Evolutionary conservation across 495 filamentous ascomycete species (phyloP).

Genomic region (Glutinoglossum americanum): DNA sequence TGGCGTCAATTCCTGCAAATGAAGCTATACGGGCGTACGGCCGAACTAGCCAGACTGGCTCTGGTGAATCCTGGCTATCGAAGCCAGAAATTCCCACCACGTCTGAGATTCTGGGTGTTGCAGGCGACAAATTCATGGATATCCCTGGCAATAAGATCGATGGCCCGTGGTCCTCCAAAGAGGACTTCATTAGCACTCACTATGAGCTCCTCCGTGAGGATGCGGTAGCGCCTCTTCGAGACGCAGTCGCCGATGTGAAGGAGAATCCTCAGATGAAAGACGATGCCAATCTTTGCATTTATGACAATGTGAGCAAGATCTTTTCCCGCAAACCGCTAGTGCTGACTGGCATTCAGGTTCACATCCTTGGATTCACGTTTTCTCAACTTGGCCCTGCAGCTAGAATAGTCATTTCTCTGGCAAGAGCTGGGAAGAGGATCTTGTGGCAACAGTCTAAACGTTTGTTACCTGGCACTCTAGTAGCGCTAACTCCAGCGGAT

Average conservation of each 20-base stretch:
- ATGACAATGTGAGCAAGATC: slow-evolving; percentile 39
- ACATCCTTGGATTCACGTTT: slow-evolving; percentile 39
- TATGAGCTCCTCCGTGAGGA: slow-evolving; percentile 23
- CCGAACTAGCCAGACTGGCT: neutral
- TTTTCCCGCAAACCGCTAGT: neutral
- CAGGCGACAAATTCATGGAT: slow-evolving; percentile 6
- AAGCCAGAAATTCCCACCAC: slow-evolving; percentile 2
- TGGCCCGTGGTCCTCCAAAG: slow-evolving; percentile 17
- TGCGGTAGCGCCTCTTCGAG: slow-evolving; percentile 19
- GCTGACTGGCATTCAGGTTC: slow-evolving; percentile 28
- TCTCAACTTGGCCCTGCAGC: slow-evolving; percentile 38
- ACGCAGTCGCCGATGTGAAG: slow-evolving; percentile 16
- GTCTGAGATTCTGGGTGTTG: neutral
- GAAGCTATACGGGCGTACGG: neutral
- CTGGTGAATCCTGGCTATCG: neutral
- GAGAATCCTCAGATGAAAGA: slow-evolving; percentile 17
- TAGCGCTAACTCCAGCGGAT: slow-evolving; percentile 41
- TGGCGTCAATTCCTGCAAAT: neutral
- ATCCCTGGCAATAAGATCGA: slow-evolving; percentile 18
- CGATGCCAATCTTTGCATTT: slow-evolving; percentile 36
- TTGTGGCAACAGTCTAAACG: slow-evolving; percentile 59
- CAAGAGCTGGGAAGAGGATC: slow-evolving; percentile 43
- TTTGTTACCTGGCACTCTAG: slow-evolving; percentile 42
- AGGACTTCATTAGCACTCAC: slow-evolving; percentile 15
- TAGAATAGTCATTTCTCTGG: slow-evolving; percentile 49